These are phyloP conservation scores for Akanthomyces dipterigenus DNA, from an alignment of 2,329 filamentous ascomycete genomes.

Conservation along the genomic window DNA sequence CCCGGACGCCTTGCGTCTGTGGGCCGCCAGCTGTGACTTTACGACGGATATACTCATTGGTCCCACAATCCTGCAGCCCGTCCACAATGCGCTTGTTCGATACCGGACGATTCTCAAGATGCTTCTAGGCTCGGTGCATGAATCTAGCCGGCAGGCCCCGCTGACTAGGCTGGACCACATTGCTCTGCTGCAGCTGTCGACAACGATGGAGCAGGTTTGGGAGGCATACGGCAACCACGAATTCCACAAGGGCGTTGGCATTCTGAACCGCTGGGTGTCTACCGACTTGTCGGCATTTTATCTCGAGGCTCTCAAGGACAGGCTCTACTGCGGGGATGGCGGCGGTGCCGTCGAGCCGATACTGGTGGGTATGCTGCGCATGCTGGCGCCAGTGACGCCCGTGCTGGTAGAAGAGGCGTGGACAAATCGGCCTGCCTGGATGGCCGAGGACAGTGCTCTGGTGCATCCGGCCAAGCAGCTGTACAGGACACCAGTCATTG, in stretches of 20 bases:
- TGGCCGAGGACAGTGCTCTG: constrained; percentile 43
- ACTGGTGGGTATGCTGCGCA: constrained; percentile 64
- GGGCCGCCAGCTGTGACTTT: constrained; percentile 89
- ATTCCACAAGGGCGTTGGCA: constrained; percentile 69
- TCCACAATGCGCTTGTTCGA: constrained; percentile 74
- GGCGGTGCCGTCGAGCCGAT: constrained; percentile 59
- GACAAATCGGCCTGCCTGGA: constrained; percentile 63
- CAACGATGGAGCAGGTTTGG: constrained; percentile 58
- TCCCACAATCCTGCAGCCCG: constrained; percentile 65
- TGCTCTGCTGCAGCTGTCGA: constrained; percentile 65
- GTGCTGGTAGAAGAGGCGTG: constrained; percentile 83
- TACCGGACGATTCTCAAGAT: constrained; percentile 88
- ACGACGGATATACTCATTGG: constrained; percentile 82
- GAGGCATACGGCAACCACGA: constrained; percentile 64
- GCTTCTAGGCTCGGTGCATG: constrained; percentile 68
- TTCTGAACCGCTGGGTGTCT: constrained; percentile 74
- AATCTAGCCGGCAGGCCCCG: constrained; percentile 41
- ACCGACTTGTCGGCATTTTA: constrained; percentile 88
- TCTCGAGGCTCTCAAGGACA: constrained; percentile 85
- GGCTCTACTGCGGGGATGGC: constrained; percentile 75
- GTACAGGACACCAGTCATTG: constrained; percentile 38
- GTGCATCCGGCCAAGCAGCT: constrained; percentile 39
- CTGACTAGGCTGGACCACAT: constrained; percentile 63
- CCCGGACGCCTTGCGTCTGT: constrained; percentile 79
- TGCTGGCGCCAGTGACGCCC: constrained; percentile 76